A percentile compares a stretch with the other conserved stretches of the same genome.
phyloP scores from a whole-genome alignment of 257 asterid genomes.

The Przewalskia tangutica region DNA sequence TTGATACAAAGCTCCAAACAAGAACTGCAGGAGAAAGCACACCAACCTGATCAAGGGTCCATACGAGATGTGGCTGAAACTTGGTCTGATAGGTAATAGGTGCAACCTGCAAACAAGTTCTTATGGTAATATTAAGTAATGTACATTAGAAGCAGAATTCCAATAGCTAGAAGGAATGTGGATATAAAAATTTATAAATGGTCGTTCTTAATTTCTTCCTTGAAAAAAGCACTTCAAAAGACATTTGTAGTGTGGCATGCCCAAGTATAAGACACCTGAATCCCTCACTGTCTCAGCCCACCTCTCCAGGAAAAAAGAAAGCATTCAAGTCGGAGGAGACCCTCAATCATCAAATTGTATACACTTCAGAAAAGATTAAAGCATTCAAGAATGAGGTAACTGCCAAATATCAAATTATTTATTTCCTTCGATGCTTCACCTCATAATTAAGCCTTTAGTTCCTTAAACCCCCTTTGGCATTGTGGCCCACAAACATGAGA shows the following conservation, averaged over 20 bases:
- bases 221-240: not conserved
- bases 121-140: not conserved
- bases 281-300: not conserved
- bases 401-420: not conserved
- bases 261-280: not conserved
- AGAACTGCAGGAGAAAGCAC: not conserved
- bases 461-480: not conserved
- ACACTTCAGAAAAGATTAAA: not conserved
- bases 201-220: not conserved
- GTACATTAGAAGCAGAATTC: not conserved
- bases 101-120: slow-evolving; percentile 54
- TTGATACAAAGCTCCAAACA: not conserved
- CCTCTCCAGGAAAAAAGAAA: not conserved
- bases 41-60: slow-evolving; percentile 89
- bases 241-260: not conserved
- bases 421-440: not conserved
- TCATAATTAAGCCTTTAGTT: not conserved
- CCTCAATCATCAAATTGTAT: not conserved
- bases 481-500: not conserved
- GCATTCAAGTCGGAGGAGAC: not conserved
- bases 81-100: slow-evolving; percentile 66
- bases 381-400: not conserved
- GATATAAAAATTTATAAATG: not conserved
- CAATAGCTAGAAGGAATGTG: not conserved
- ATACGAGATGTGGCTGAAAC: slow-evolving; percentile 71